Base-by-base conservation (phyloP, 164 flowering plant genomes). In the Hamamelis virginiana region DNA sequence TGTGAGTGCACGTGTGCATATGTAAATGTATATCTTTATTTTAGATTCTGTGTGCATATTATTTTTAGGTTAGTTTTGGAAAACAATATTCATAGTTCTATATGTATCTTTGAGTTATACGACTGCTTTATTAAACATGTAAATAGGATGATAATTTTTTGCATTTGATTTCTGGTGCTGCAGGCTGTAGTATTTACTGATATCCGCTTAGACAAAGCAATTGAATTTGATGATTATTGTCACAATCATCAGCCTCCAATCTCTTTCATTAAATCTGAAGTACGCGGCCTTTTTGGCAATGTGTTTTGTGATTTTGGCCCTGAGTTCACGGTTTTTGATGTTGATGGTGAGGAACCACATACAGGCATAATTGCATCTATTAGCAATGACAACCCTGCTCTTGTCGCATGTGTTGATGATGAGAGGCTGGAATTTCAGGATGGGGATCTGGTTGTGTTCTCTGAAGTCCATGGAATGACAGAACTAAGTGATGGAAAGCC, bases 131-230 rank as follows among this genome's bases (percentile, higher is more conserved):
- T 33, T 33, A 33, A 33, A 33, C 6, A n/a, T n/a, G 6, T 33
- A 33, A 33, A 33, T 33, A 6, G 22, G 47, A 50, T n/a, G 25
- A n/a, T 59, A 26, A 38, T 12, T n/a, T 15, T 10, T 47, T 74
- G 14, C 27, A 45, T 19, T 47, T 38, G 13, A 26, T 64, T 71
- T 27, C 23, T 76, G 53, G 1, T 72, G 38, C 21, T 81, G 84
- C 89, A 92, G 97, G 96, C 86, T 69, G 97, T 89, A 61, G 97
- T 92, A 6, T 87, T 90, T 69, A 89, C 96, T 64, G 89, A 90
- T 66, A 75, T 83, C 72, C 81, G 83, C 72, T 69, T 85, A 13
- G 86, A 87, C 58, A 77, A 85, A 71, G 97, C 94, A 23, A 73
- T 86, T 63, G 92, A 90, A 59, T 89, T 86, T 59, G 65, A 92